Percentiles rank a stretch among this genome's conserved stretches.
Evolutionary conservation across 2,329 filamentous ascomycete genomes (phyloP).

Genomic region (Hymenoscyphus salicellus): DNA sequence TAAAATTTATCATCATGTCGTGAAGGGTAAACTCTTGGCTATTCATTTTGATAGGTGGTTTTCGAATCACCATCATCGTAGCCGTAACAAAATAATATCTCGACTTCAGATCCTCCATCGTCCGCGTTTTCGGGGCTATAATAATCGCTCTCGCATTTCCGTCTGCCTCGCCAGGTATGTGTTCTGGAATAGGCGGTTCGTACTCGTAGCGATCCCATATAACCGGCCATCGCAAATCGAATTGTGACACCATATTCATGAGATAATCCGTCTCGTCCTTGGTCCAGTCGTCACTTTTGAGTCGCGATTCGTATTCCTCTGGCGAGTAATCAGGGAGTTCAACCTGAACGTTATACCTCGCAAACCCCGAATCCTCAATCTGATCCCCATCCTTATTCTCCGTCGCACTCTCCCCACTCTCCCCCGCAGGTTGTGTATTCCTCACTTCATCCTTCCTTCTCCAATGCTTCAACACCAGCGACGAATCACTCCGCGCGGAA

Average conservation of each 20-base stretch:
- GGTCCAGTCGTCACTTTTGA: constrained; percentile 77
- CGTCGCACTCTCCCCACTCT: constrained; percentile 34
- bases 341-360: constrained; percentile 83
- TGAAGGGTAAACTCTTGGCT: constrained; percentile 77
- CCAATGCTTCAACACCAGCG: constrained; percentile 76
- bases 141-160: constrained; percentile 49
- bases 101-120: constrained; percentile 86
- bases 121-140: constrained; percentile 51
- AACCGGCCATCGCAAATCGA: constrained; percentile 84
- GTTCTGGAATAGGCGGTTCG: constrained; percentile 42
- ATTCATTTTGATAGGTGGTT: constrained; percentile 82
- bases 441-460: constrained; percentile 55
- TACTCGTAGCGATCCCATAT: constrained; percentile 93
- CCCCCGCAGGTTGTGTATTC: constrained; percentile 38
- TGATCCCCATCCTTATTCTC: constrained; percentile 34
- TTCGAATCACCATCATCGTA: constrained; percentile 76
- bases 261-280: constrained; percentile 93
- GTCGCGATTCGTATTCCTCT: constrained; percentile 75
- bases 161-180: constrained; percentile 42
- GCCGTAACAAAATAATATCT: constrained; percentile 86
- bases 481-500: constrained; percentile 66
- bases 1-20: constrained; percentile 83
- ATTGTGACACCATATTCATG: constrained; percentile 70
- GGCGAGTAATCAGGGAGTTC: constrained; percentile 79
- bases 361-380: constrained; percentile 64